Conservation (phyloP, 371 early-diverging fungal species). For the Batrachochytrium dendrobatidis region DNA sequence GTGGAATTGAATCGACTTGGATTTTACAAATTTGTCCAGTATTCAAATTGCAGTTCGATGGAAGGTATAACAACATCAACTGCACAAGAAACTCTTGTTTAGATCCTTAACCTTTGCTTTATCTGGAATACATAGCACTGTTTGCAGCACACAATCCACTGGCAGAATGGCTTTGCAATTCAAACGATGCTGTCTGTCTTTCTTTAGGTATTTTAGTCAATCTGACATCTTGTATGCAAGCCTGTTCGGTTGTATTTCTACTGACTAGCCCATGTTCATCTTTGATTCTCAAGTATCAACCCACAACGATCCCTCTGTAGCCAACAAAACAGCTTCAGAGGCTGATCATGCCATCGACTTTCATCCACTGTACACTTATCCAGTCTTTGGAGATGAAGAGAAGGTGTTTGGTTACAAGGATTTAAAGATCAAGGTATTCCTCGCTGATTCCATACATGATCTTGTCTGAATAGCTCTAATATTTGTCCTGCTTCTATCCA, state of each 20-base stretch:
- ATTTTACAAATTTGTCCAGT: too few species aligned
- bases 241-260: conserved; percentile 1
- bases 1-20: too few species aligned
- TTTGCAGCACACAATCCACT: conserved; percentile 3
- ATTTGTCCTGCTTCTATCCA: neutral
- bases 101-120: too few species aligned
- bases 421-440: conserved; percentile 51
- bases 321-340: neutral
- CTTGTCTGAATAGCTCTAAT: neutral
- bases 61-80: too few species aligned
- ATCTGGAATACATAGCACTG: neutral
- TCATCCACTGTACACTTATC: conserved; percentile 60
- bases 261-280: neutral
- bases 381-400: conserved; percentile 79
- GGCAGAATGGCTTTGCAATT: neutral
- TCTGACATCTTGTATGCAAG: neutral
- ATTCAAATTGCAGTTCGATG: too few species aligned
- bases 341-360: neutral
- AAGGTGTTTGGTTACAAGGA: conserved; percentile 78
- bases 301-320: neutral
- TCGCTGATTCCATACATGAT: neutral
- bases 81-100: too few species aligned
- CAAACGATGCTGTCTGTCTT: neutral
- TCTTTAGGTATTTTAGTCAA: neutral
- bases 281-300: neutral